These are phyloP conservation scores for Sapria himalayana DNA, from an alignment of 345 rosid genomes.

Conservation along the genomic window DNA sequence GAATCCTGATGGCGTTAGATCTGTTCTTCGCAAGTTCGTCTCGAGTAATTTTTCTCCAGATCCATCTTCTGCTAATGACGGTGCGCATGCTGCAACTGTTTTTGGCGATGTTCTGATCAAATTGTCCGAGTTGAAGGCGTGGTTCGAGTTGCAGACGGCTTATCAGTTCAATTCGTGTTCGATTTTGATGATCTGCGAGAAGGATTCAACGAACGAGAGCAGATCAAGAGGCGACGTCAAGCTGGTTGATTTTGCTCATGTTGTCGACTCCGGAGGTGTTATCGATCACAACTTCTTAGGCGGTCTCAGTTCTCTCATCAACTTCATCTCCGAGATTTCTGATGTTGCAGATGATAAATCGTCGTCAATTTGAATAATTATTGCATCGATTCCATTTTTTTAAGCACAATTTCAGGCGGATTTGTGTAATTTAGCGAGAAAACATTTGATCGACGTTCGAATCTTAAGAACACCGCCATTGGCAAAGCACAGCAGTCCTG, in stretches of 20 bases:
- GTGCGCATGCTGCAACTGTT: constrained; percentile 28
- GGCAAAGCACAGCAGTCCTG: too few relatives aligned
- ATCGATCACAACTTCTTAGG: constrained; percentile 95
- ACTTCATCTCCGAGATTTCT: constrained; percentile 47
- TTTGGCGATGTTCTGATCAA: constrained; percentile 66
- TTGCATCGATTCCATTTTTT: too few relatives aligned
- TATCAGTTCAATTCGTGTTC: constrained; percentile 84
- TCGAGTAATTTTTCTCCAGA: constrained; percentile 30
- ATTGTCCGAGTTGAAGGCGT: constrained; percentile 52
- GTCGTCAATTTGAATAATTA: too few relatives aligned
- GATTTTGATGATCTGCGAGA: constrained; percentile 48
- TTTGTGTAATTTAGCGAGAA: too few relatives aligned
- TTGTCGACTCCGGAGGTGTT: constrained; percentile 53
- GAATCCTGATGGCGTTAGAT: constrained; percentile 26
- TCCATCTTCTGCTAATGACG: constrained; percentile 23
- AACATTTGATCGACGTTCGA: too few relatives aligned
- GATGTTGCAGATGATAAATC: constrained; percentile 22
- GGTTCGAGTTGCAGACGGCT: constrained; percentile 80
- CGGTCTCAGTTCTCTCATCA: constrained; percentile 76
- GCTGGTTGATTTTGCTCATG: constrained; percentile 93
- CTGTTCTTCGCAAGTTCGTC: constrained; percentile 52
- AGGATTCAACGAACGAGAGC: constrained; percentile 22
- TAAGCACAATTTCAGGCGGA: too few relatives aligned
- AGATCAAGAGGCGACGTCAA: constrained; percentile 27
- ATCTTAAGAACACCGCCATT: too few relatives aligned